A percentile compares a stretch with the other conserved stretches of the same genome.
phyloP scores from a whole-genome alignment of 1,284 basidiomycete genomes.

The Bondarzewia mesenterica region DNA sequence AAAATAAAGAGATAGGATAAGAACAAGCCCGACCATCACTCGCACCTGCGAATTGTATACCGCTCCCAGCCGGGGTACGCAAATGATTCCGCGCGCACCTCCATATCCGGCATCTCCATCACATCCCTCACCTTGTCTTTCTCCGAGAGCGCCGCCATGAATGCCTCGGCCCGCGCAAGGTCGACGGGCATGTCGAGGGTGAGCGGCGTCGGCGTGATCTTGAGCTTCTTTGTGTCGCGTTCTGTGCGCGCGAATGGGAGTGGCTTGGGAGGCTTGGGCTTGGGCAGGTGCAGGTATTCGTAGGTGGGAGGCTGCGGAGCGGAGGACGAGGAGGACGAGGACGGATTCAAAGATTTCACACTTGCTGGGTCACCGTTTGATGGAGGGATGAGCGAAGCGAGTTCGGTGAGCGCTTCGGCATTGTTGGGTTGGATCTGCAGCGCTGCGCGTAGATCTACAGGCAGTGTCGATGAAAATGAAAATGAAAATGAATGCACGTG shows the following conservation, averaged over 20 bases:
- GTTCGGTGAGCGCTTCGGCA: slow-evolving; percentile 46
- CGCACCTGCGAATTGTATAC: slow-evolving; percentile 38
- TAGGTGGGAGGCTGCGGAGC: not conserved
- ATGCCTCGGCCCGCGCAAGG: slow-evolving; percentile 12
- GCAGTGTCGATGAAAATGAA: not conserved
- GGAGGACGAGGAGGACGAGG: not conserved
- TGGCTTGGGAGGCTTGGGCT: slow-evolving; percentile 31
- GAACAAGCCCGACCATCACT: too few species aligned
- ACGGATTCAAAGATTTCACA: not conserved
- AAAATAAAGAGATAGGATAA: too few species aligned
- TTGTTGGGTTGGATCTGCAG: slow-evolving; percentile 54
- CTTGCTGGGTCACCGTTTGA: too few species aligned
- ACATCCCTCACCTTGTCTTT: slow-evolving; percentile 15
- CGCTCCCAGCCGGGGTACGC: slow-evolving; percentile 55
- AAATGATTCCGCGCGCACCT: slow-evolving; percentile 37
- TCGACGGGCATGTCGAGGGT: slow-evolving; percentile 31
- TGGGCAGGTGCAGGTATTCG: slow-evolving; percentile 22
- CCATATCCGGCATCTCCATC: too few species aligned
- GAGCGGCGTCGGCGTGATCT: slow-evolving; percentile 37
- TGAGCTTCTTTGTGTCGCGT: slow-evolving; percentile 43
- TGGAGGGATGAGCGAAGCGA: slow-evolving; percentile 35
- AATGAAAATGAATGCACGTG: not conserved
- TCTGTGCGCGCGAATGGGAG: slow-evolving; percentile 41
- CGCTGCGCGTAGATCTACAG: slow-evolving; percentile 47
- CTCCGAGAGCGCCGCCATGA: slow-evolving; percentile 16